Percentiles rank a stretch among this genome's conserved stretches.
Evolutionary conservation across 495 filamentous ascomycete genomes (phyloP).

Genomic region (Penicillium goetzii): DNA sequence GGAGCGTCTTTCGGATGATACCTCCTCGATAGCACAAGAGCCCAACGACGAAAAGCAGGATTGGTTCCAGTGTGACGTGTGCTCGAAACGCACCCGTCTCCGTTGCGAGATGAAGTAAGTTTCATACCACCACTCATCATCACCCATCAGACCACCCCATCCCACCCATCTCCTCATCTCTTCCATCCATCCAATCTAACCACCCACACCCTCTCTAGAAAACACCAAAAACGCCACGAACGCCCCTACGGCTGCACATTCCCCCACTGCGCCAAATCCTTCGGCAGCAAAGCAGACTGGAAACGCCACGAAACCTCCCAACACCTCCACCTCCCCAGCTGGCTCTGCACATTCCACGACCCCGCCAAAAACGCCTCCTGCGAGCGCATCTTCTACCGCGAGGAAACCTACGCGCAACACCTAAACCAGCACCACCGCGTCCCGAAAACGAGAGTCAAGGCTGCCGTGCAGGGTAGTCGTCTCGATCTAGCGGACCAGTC

Average conservation of each 20-base stretch:
- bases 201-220: constrained; percentile 52
- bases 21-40: constrained; percentile 17
- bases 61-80: constrained; percentile 55
- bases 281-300: constrained; percentile 96
- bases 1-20: constrained; percentile 35
- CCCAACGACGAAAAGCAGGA: constrained; percentile 37
- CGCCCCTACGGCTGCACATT: constrained; percentile 90
- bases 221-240: constrained; percentile 85
- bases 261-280: constrained; percentile 69
- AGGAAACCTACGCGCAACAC: constrained; percentile 64
- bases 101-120: constrained; percentile 74
- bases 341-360: constrained; percentile 65
- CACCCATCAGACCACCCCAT: not conserved
- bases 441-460: constrained; percentile 7
- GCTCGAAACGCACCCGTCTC: constrained; percentile 58
- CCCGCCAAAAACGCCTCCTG: constrained; percentile 46
- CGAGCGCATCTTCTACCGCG: constrained; percentile 61
- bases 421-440: constrained; percentile 53
- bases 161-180: not conserved
- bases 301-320: constrained; percentile 93
- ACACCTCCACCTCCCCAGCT: constrained; percentile 75
- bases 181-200: constrained; percentile 20
- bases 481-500: constrained; percentile 71
- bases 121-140: no score
- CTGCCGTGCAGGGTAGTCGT: constrained; percentile 42